Evolutionary conservation across 2,329 filamentous ascomycete genomes (phyloP).

Genomic region (Chrysosporium keratinophilum): DNA sequence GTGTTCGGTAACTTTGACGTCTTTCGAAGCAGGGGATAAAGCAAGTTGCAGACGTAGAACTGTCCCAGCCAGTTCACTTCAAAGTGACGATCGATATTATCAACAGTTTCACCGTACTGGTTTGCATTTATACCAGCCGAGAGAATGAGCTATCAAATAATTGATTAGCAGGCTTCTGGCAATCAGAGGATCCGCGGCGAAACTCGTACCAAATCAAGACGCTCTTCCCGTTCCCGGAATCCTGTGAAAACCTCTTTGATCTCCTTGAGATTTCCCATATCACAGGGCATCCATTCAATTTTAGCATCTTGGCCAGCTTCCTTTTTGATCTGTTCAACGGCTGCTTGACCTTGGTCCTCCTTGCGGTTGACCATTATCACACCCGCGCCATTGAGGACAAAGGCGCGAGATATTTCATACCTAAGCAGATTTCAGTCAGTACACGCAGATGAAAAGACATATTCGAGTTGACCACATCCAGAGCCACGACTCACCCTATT

Average conservation of each 20-base stretch:
- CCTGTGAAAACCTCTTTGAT: slow-evolving; percentile 31
- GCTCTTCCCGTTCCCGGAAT: slow-evolving; percentile 22
- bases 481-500: slow-evolving; percentile 24
- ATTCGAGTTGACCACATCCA: no score
- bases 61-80: slow-evolving; percentile 39
- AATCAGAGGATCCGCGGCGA: neutral
- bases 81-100: slow-evolving; percentile 34
- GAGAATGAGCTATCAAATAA: slow-evolving; percentile 26
- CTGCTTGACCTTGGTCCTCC: slow-evolving; percentile 32
- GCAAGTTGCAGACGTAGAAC: slow-evolving; percentile 35
- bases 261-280: slow-evolving; percentile 33
- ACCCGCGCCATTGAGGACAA: slow-evolving; percentile 27
- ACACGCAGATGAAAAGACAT: no score
- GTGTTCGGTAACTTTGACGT: slow-evolving; percentile 30
- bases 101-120: slow-evolving; percentile 29
- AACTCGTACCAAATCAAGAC: no score
- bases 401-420: slow-evolving; percentile 28
- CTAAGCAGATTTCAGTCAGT: slow-evolving; percentile 4
- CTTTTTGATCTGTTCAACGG: slow-evolving; percentile 27
- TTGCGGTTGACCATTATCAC: slow-evolving; percentile 31
- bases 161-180: neutral
- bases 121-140: slow-evolving; percentile 38
- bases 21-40: slow-evolving; percentile 36
- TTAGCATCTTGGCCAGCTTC: slow-evolving; percentile 23
- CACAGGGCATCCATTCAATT: slow-evolving; percentile 37